Evolutionary conservation across 202 grass and related monocot genomes (phyloP).

Genomic region (Brachypodium distachyon): DNA sequence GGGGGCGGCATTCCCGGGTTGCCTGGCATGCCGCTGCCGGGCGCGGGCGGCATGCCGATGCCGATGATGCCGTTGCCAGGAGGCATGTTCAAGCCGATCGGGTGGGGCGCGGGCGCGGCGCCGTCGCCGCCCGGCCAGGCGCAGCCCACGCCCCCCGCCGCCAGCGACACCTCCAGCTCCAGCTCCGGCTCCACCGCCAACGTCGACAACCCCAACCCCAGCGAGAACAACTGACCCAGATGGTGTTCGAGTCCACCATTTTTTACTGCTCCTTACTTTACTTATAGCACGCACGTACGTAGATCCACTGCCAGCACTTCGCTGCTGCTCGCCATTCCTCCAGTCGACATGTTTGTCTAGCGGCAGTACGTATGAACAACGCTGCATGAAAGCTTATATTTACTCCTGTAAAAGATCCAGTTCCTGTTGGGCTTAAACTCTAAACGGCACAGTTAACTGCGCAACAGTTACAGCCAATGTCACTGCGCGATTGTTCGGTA

Average conservation of each 20-base stretch:
- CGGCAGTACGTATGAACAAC: too few relatives aligned
- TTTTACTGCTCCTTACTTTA: neutral
- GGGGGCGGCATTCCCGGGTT: neutral
- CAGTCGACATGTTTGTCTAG: too few relatives aligned
- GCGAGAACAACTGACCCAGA: too few relatives aligned
- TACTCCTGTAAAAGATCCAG: too few relatives aligned
- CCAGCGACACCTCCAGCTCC: neutral
- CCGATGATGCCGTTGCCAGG: neutral
- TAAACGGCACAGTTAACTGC: too few relatives aligned
- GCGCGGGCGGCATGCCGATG: neutral
- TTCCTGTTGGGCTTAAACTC: too few relatives aligned
- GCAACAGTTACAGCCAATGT: too few relatives aligned
- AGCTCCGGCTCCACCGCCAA: neutral
- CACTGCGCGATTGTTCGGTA: too few relatives aligned
- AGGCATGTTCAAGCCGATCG: constrained; percentile 27
- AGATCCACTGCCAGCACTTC: neutral
- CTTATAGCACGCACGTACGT: too few relatives aligned
- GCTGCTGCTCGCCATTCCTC: too few relatives aligned
- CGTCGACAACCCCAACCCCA: neutral
- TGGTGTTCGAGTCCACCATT: too few relatives aligned
- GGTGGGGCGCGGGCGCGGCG: constrained; percentile 5
- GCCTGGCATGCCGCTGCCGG: constrained; percentile 20
- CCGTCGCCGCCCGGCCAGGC: constrained; percentile 10
- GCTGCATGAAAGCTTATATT: too few relatives aligned
- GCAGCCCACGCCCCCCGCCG: constrained; percentile 2